Percentiles rank a stretch among this genome's conserved stretches.
Evolutionary conservation across 139 green algal genomes (phyloP).

Genomic region (Chlamydomonas applanata): DNA sequence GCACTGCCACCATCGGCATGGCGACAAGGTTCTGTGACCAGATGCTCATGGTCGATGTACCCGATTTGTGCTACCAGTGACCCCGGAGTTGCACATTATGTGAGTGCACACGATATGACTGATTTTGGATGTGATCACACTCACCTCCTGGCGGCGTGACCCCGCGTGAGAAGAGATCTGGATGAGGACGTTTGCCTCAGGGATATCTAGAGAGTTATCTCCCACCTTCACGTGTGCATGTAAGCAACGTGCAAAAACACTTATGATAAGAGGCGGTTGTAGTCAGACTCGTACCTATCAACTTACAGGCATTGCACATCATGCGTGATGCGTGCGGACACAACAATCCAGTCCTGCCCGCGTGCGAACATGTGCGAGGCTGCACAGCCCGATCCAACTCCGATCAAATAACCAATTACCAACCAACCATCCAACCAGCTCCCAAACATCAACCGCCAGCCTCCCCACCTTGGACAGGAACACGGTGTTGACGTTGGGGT

Average conservation of each 20-base stretch:
- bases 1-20: no score
- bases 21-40: no score
- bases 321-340: no score
- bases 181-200: constrained; percentile 98
- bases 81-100: no score
- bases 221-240: constrained; percentile 65
- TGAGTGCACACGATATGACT: no score
- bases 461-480: constrained; percentile 95
- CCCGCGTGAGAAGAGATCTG: constrained; percentile 96
- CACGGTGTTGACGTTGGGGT: constrained; percentile 90
- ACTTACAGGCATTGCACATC: no score
- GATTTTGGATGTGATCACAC: no score
- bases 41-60: no score
- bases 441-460: neutral
- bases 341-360: no score
- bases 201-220: constrained; percentile 99
- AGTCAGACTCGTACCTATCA: no score
- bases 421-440: neutral
- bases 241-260: neutral
- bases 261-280: no score
- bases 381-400: neutral
- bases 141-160: constrained; percentile 86
- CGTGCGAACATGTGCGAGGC: neutral
- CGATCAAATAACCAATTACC: neutral
- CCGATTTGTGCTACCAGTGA: no score